Percentiles rank a stretch among this genome's conserved stretches.
These are phyloP conservation scores for Irpex sp. DNA, from an alignment of 1,284 basidiomycete genomes.

Conservation along the genomic window DNA sequence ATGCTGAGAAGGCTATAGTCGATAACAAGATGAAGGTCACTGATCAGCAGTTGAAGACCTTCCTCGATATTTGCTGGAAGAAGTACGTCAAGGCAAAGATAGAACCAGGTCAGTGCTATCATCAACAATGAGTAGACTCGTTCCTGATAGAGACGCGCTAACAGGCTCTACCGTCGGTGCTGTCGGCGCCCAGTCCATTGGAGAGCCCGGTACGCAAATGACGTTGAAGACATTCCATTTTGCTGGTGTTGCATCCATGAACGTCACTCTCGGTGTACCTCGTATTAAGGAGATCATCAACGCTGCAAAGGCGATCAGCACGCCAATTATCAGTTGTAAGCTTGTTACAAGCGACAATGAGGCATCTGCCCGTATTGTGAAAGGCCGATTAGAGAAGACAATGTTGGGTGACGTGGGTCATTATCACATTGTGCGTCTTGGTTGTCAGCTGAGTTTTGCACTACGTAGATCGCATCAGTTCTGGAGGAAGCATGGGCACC, in stretches of 20 bases:
- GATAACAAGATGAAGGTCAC: constrained; percentile 93
- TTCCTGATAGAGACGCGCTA: not conserved
- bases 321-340: constrained; percentile 97
- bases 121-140: not conserved
- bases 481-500: constrained; percentile 97
- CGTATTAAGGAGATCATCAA: constrained; percentile 99
- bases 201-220: constrained; percentile 99
- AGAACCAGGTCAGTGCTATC: constrained; percentile 67
- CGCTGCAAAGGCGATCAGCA: constrained; percentile 94
- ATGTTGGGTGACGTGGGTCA: constrained; percentile 83
- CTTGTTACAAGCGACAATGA: constrained; percentile 84
- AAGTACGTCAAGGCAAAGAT: constrained; percentile 94
- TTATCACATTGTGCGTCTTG: not conserved
- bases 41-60: constrained; percentile 70
- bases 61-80: constrained; percentile 86
- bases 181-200: constrained; percentile 98
- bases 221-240: constrained; percentile 99
- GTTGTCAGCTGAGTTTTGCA: not conserved
- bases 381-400: constrained; percentile 95
- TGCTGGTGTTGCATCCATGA: constrained; percentile 99
- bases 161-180: constrained; percentile 95
- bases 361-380: constrained; percentile 93
- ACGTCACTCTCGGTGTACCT: constrained; percentile 98
- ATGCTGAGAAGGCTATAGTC: constrained; percentile 66
- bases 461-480: constrained; percentile 75